Conservation (phyloP, 2,329 filamentous ascomycete genomes). For the Monosporascus ibericus region DNA sequence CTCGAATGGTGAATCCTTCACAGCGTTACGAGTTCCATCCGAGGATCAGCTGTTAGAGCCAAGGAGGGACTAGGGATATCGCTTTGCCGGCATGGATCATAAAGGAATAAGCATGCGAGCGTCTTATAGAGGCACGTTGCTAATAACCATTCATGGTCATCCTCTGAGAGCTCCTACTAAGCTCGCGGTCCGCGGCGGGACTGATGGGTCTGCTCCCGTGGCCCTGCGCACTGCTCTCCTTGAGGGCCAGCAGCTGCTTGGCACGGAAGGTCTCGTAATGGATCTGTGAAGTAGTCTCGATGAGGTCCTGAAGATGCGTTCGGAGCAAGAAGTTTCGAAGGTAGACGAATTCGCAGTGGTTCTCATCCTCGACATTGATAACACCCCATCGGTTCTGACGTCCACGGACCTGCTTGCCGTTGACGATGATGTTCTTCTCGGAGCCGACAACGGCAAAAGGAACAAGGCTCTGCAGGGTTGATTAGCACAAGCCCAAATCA, state of each 20-base stretch:
- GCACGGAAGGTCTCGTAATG: slow-evolving; percentile 99
- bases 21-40: not conserved
- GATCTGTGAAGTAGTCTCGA: slow-evolving; percentile 98
- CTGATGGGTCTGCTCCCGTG: slow-evolving; percentile 87
- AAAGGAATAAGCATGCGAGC: not conserved
- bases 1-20: not conserved
- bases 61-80: slow-evolving; percentile 5
- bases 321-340: slow-evolving; percentile 97
- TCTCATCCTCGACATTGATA: slow-evolving; percentile 99
- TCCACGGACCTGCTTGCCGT: slow-evolving; percentile 93
- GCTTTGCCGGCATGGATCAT: not conserved
- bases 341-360: slow-evolving; percentile 99
- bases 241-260: slow-evolving; percentile 95
- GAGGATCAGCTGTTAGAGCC: slow-evolving; percentile 12
- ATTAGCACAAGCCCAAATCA: slow-evolving; percentile 26
- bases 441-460: slow-evolving; percentile 97
- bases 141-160: slow-evolving; percentile 99
- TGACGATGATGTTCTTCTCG: slow-evolving; percentile 95
- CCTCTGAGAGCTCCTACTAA: slow-evolving; percentile 94
- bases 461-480: slow-evolving; percentile 65
- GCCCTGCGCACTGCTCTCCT: slow-evolving; percentile 90
- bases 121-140: slow-evolving; percentile 7
- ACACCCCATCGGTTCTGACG: slow-evolving; percentile 99
- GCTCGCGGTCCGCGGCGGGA: slow-evolving; percentile 85
- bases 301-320: slow-evolving; percentile 96